Conservation (phyloP, 768 basidiomycete species). For the Steccherinum ochraceum region DNA sequence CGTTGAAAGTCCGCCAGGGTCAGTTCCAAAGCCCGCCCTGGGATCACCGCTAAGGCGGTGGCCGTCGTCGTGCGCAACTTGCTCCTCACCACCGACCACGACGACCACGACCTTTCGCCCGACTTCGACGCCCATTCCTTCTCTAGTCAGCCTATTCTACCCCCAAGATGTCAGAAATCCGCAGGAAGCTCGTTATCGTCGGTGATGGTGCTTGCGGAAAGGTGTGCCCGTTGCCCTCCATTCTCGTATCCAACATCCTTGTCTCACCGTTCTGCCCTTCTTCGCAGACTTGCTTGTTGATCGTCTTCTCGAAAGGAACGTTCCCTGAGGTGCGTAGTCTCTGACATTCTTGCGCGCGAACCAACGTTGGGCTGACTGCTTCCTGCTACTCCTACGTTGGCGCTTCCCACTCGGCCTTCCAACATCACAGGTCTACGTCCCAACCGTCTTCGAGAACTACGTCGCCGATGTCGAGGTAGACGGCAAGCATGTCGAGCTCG, state of each 20-base stretch:
- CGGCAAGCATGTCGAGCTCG: conserved; percentile 96
- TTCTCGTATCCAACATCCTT: conserved; percentile 7
- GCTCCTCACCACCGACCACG: neutral
- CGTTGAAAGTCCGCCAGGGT: conserved; percentile 11
- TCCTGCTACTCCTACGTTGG: neutral
- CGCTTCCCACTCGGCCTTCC: neutral
- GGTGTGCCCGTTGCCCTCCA: conserved; percentile 34
- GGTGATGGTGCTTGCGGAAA: conserved; percentile 98
- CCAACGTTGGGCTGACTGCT: neutral
- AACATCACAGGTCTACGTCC: conserved; percentile 82
- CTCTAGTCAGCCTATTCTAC: neutral
- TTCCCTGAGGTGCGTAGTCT: conserved; percentile 76
- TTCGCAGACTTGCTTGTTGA: conserved; percentile 81
- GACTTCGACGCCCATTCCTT: conserved; percentile 8
- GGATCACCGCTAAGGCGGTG: conserved; percentile 12
- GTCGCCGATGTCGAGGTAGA: conserved; percentile 99
- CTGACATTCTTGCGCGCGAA: neutral
- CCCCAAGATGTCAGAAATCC: conserved; percentile 83
- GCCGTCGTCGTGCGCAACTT: too few species aligned
- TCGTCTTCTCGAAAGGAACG: conserved; percentile 94
- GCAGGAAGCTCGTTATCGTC: conserved; percentile 98
- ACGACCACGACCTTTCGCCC: conserved; percentile 10
- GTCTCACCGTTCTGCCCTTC: conserved; percentile 2
- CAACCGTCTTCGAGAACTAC: conserved; percentile 99
- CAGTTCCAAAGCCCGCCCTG: conserved; percentile 20